Evolutionary conservation across 2,329 filamentous ascomycete species (phyloP), one percentile per base, ranked within the genome.

Genomic region (Fusarium sp.): DNA sequence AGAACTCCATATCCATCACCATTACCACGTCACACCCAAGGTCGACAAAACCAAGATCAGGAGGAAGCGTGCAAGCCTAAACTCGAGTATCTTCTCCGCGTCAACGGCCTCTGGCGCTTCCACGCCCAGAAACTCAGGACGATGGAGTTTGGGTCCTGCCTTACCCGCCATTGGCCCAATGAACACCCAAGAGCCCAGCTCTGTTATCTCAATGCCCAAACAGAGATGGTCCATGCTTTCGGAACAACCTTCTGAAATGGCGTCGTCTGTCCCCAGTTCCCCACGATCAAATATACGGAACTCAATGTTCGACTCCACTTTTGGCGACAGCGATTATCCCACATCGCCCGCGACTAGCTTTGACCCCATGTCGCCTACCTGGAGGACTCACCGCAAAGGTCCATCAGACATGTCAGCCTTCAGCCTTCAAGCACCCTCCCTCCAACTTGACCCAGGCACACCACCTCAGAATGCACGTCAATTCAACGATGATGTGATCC

Each of bases 1-100:
- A 73, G 92, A 96, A 73, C 82, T 97, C 15, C 95, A 97, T 73
- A 92, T 98, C 45, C 95, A 98, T 75, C 94, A 98, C 73, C 95
- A 98, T 76, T 97, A 97, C 75, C 94, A 97, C 70, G 87, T 90
- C 13, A 82, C 88, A 2, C 80, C 85, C 53, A 90, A 88, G 76
- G 82, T 85, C 20, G 89, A 92, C 59, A 75, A 77, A 17, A 86
- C 87, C 69, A 89, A 89, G 62, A 82, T 87, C 10, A 92, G 89
- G 80, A 96, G 93, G 80, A 91, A 90, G 81, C 88, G 92, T 3
- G 86, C 88, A 32, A 84, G 87, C 22, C 80, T 92, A 11, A 86
- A 85, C 14, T 82, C 88, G 1, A 84, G 85, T 30, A 78, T 90
- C 17, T 86, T 93, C 50, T 88, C 89, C 9, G 89, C 86, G 1